Conservation (phyloP, 352 stramenopile species). For the Phytophthora boehmeriae region DNA sequence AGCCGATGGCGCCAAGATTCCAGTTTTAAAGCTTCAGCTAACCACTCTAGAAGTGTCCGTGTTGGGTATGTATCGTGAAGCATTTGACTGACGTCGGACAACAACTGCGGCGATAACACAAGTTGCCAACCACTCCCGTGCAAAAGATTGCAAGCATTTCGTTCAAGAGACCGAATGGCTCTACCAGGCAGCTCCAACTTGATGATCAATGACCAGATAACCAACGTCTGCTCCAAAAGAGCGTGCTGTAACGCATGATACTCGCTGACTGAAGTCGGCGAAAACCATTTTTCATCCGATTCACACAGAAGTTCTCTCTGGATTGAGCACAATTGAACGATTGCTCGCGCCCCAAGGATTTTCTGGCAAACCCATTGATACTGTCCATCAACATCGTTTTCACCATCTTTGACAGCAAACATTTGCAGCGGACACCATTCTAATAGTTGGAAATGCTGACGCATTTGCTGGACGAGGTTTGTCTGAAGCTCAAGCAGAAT, state of each 20-base stretch:
- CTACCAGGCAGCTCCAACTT: slow-evolving; percentile 37
- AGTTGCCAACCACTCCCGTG: slow-evolving; percentile 40
- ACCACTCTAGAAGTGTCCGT: slow-evolving; percentile 18
- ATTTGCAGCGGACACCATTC: slow-evolving; percentile 16
- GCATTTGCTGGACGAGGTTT: slow-evolving; percentile 37
- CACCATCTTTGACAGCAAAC: slow-evolving; percentile 8
- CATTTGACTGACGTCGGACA: slow-evolving; percentile 33
- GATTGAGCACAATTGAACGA: slow-evolving; percentile 18
- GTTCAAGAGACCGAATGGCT: slow-evolving; percentile 38
- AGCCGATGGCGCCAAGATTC: slow-evolving; percentile 48
- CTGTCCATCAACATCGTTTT: slow-evolving; percentile 7
- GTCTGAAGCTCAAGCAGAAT: slow-evolving; percentile 54
- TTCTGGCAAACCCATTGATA: slow-evolving; percentile 27
- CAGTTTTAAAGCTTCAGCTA: slow-evolving; percentile 29
- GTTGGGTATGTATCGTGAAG: slow-evolving; percentile 10
- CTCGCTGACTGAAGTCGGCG: slow-evolving; percentile 30
- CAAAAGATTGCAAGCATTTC: slow-evolving; percentile 30
- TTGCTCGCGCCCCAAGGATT: slow-evolving; percentile 19
- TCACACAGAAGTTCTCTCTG: slow-evolving; percentile 30
- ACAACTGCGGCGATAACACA: slow-evolving; percentile 31
- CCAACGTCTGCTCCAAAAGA: slow-evolving; percentile 49
- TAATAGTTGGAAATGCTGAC: slow-evolving; percentile 31
- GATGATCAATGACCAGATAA: slow-evolving; percentile 51
- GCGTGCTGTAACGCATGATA: slow-evolving; percentile 43
- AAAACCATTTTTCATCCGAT: slow-evolving; percentile 47